Conservation (phyloP, 176 grass and related monocot genomes). For the Bolboschoenus planiculmis region DNA sequence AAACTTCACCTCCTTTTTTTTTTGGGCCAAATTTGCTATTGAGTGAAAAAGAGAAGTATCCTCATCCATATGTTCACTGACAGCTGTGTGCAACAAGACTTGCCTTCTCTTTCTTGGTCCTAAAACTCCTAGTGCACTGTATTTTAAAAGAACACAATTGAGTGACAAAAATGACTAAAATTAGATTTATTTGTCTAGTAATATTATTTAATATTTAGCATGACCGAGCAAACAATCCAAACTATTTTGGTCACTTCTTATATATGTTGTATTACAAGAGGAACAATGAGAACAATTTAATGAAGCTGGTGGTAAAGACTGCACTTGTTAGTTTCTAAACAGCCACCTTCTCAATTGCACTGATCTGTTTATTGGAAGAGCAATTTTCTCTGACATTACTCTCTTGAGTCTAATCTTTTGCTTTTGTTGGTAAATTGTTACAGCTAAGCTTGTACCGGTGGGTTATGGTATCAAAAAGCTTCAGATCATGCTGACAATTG, state of each 20-base stretch:
- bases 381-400: not conserved
- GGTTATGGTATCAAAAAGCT: constrained; percentile 98
- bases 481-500: constrained; percentile 76
- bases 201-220: not conserved
- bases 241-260: not conserved
- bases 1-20: not conserved
- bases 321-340: not conserved
- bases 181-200: not conserved
- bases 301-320: not conserved
- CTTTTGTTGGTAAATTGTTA: not conserved
- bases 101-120: not conserved
- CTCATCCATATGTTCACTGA: not conserved
- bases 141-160: not conserved
- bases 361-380: not conserved
- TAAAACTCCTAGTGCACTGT: not conserved
- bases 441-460: constrained; percentile 83
- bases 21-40: not conserved
- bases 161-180: not conserved
- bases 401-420: not conserved
- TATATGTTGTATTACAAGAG: not conserved
- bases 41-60: not conserved
- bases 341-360: not conserved
- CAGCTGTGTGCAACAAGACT: not conserved
- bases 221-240: not conserved
- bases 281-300: not conserved